Evolutionary conservation across 2,329 filamentous ascomycete species (phyloP), one percentile per base, ranked within the genome.

Genomic region (Epichloe amarillans): DNA sequence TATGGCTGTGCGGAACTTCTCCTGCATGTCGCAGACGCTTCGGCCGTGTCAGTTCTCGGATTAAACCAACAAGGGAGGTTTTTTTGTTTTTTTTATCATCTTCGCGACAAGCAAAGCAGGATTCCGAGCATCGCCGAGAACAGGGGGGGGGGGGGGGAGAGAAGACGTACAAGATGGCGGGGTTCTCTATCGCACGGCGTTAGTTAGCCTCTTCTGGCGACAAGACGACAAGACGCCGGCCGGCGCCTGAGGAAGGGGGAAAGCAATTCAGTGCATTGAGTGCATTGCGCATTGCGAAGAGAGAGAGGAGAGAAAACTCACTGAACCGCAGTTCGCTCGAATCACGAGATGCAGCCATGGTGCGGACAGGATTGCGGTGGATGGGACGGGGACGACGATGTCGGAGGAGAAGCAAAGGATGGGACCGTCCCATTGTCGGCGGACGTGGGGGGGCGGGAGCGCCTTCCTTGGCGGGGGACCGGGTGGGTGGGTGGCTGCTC

Each of bases 21-120:
- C 91, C 71, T 97, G 91, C 56, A 97, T 75, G 63, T 97, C 91
- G 71, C 91, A 97, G 64, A 97, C 80, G 62, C 90, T 96, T 50
- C 23, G 17, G 6, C 3, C 40, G 8, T 23, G 26, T n/a, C 15
- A 12, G 12, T 45, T 43, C 5, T 12, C 14, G 21, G 8, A n/a
- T 14, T 6, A 23, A 19, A 11, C 5, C 4, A 23, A 17, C 19
- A 3, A 3, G 19, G 10, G 19, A 10, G n/a, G n/a, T n/a, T n/a
- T n/a, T n/a, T n/a, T n/a, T n/a, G n/a, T 8, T 4, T 39, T n/a
- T 19, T 23, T 23, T 5, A 7, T 39, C 2, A 1, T 39, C 8
- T 39, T 39, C 5, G 15, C 15, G 37, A 7, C 10, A 11, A 26
- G 5, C 21, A 11, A 10, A 6, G 5, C 21, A 7, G 12, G 37